Evolutionary conservation across 768 basidiomycete genomes (phyloP).

Genomic region (Panellus pusillus): DNA sequence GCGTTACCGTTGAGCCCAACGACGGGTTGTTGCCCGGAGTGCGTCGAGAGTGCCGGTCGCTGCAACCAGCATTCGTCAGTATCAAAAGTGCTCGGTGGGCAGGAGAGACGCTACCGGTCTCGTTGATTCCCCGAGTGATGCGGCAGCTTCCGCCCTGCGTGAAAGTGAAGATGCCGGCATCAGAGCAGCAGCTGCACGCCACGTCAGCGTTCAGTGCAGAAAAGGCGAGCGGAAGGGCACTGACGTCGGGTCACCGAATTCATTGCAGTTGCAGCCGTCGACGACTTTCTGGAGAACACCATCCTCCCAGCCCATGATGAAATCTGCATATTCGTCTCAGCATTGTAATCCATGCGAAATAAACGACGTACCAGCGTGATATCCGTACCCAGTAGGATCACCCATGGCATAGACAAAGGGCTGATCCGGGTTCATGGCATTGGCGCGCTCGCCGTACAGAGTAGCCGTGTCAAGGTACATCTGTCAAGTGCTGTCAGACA

Average conservation of each 20-base stretch:
- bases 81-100: not conserved
- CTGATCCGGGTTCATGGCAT: constrained; percentile 48
- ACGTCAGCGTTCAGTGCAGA: not conserved
- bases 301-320: constrained; percentile 61
- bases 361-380: constrained; percentile 47
- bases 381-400: constrained; percentile 64
- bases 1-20: constrained; percentile 4
- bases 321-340: constrained; percentile 35
- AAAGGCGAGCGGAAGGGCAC: constrained; percentile 25
- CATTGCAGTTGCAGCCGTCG: constrained; percentile 50
- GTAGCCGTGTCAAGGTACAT: constrained; percentile 44
- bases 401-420: constrained; percentile 56
- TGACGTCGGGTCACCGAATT: constrained; percentile 35
- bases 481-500: constrained; percentile 25
- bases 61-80: constrained; percentile 21
- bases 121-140: constrained; percentile 48
- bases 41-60: constrained; percentile 46
- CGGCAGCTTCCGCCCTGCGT: constrained; percentile 41
- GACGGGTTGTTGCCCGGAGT: constrained; percentile 58
- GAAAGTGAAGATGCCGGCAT: constrained; percentile 45
- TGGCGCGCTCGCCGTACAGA: constrained; percentile 35
- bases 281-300: constrained; percentile 56
- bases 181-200: constrained; percentile 39
- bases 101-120: constrained; percentile 37
- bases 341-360: no score